Conservation (phyloP, 2,329 filamentous ascomycete genomes). For the Onygenales sp. region DNA sequence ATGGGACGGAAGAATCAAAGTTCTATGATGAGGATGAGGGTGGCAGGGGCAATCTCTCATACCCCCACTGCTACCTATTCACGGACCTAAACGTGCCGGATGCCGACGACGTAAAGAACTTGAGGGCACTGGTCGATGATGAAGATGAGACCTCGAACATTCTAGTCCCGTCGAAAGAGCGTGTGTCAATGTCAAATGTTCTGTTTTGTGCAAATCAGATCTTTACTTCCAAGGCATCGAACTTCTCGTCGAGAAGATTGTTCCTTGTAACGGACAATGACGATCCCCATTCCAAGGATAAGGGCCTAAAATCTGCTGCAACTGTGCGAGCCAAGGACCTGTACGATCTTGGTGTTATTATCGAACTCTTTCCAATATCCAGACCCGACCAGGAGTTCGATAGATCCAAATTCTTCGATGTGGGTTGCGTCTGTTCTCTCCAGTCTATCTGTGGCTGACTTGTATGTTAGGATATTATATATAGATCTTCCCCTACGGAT, state of each 20-base stretch:
- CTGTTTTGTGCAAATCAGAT: slow-evolving; percentile 94
- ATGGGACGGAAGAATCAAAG: slow-evolving; percentile 77
- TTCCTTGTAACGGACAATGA: slow-evolving; percentile 96
- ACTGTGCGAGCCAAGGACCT: slow-evolving; percentile 86
- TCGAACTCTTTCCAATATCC: slow-evolving; percentile 88
- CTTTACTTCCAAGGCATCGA: slow-evolving; percentile 88
- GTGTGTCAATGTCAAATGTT: slow-evolving; percentile 74
- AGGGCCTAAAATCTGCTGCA: slow-evolving; percentile 63
- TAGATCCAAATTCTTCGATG: slow-evolving; percentile 80
- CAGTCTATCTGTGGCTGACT: slow-evolving; percentile 12
- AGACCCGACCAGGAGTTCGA: slow-evolving; percentile 64
- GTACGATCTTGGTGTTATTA: slow-evolving; percentile 83
- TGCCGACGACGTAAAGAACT: slow-evolving; percentile 71
- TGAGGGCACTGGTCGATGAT: slow-evolving; percentile 69
- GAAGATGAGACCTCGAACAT: slow-evolving; percentile 62
- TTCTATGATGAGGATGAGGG: slow-evolving; percentile 59
- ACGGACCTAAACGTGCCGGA: slow-evolving; percentile 80
- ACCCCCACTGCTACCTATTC: slow-evolving; percentile 87
- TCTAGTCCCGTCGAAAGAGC: slow-evolving; percentile 57
- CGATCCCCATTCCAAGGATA: slow-evolving; percentile 66
- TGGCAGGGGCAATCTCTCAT: slow-evolving; percentile 50
- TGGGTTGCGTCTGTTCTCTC: slow-evolving; percentile 31
- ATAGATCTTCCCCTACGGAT: slow-evolving; percentile 60
- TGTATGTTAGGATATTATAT: slow-evolving; percentile 67
- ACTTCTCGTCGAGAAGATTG: slow-evolving; percentile 84